These are phyloP conservation scores for Poa annua DNA, from an alignment of 176 grass and related monocot species.

Conservation along the genomic window DNA sequence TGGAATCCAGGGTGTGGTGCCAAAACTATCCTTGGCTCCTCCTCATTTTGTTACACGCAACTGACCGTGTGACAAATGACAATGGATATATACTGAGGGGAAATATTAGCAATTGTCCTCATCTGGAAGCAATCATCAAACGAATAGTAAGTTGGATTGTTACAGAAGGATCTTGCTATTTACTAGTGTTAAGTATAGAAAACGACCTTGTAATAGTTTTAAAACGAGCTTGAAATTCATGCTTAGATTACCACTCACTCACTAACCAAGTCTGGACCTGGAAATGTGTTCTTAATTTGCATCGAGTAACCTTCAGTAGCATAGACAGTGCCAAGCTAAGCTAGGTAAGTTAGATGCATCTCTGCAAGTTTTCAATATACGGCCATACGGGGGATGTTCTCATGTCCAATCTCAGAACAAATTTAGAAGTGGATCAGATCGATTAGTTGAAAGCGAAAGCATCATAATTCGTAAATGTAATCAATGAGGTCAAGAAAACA, in stretches of 20 bases:
- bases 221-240: too few species aligned
- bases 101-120: conserved; percentile 19
- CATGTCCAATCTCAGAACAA: neutral
- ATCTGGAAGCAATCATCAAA: conserved; percentile 6
- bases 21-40: conserved; percentile 2
- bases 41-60: conserved; percentile 16
- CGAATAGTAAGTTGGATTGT: neutral
- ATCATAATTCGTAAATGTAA: conserved; percentile 26
- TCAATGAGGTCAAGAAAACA: neutral
- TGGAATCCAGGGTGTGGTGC: neutral
- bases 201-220: conserved; percentile 9
- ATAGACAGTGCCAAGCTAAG: neutral
- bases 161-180: neutral
- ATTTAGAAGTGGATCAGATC: too few species aligned
- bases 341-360: neutral
- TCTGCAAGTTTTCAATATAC: neutral
- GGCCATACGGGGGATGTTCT: neutral
- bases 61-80: neutral
- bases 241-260: neutral
- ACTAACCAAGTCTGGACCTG: neutral
- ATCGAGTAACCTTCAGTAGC: neutral
- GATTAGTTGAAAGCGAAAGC: neutral
- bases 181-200: neutral
- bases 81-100: neutral
- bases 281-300: neutral